These are phyloP conservation scores for Stagonosporopsis cucurbitacearum DNA, from an alignment of 2,329 filamentous ascomycete genomes.

Conservation along the genomic window DNA sequence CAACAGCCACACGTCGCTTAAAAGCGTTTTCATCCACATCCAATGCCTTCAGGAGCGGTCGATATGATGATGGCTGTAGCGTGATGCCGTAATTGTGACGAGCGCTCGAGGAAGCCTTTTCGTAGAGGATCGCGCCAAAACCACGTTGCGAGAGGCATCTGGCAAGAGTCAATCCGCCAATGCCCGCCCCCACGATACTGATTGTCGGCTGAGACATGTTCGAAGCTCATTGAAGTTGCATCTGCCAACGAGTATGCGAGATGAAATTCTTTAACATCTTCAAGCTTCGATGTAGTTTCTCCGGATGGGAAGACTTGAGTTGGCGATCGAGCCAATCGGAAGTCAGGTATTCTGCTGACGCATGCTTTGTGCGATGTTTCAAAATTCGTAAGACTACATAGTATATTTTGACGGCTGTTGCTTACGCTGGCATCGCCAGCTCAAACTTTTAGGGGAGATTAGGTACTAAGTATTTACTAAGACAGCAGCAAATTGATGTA, in stretches of 20 bases:
- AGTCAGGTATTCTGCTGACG: not conserved
- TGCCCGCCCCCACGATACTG: slow-evolving; percentile 54
- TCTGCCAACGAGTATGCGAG: not conserved
- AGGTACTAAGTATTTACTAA: too few species aligned
- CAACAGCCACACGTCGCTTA: slow-evolving; percentile 40
- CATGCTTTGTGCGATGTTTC: too few species aligned
- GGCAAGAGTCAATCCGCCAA: slow-evolving; percentile 53
- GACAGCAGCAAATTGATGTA: too few species aligned
- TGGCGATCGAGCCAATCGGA: slow-evolving; percentile 16
- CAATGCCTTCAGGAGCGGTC: slow-evolving; percentile 41
- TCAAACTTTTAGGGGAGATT: too few species aligned
- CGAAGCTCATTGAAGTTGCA: not conserved
- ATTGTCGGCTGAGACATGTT: slow-evolving; percentile 39
- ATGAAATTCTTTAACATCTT: not conserved
- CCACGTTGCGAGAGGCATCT: slow-evolving; percentile 43
- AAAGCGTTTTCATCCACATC: slow-evolving; percentile 43
- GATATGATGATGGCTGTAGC: slow-evolving; percentile 42
- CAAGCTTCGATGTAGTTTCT: not conserved
- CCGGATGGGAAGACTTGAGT: slow-evolving; percentile 3
- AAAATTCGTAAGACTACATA: too few species aligned
- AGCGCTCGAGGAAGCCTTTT: slow-evolving; percentile 34
- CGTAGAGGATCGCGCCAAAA: slow-evolving; percentile 44
- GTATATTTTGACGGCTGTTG: too few species aligned
- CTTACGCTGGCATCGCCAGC: too few species aligned
- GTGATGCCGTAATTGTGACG: slow-evolving; percentile 51